Percentiles rank a stretch among this genome's conserved stretches.
Evolutionary conservation across 2,329 filamentous ascomycete species (phyloP).

Genomic region (Fusarium cyanostomum): DNA sequence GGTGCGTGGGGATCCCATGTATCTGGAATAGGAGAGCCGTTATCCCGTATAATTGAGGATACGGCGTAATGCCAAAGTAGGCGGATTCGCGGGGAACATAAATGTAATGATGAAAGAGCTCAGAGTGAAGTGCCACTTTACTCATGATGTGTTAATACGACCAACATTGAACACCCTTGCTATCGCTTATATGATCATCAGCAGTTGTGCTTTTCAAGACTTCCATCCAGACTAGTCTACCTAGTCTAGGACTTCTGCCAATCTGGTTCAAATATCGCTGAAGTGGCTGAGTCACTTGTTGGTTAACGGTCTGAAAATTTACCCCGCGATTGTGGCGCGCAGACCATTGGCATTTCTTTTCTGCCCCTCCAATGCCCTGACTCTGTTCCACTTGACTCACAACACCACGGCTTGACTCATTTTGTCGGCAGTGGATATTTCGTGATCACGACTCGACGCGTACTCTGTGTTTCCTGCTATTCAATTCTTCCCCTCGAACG

Average conservation of each 20-base stretch:
- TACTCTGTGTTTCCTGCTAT: slow-evolving; percentile 22
- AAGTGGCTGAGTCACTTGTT: slow-evolving; percentile 32
- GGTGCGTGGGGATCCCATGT: slow-evolving; percentile 60
- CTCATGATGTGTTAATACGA: slow-evolving; percentile 48
- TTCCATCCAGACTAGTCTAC: no score
- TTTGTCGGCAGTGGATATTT: slow-evolving; percentile 31
- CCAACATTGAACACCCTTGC: slow-evolving; percentile 17
- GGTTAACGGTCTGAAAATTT: slow-evolving; percentile 35
- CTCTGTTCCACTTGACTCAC: slow-evolving; percentile 41
- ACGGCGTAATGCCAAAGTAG: slow-evolving; percentile 11
- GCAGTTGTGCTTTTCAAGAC: not conserved
- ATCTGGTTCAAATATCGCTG: not conserved
- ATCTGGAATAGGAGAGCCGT: slow-evolving; percentile 55
- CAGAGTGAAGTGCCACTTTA: slow-evolving; percentile 35
- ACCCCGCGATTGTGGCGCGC: slow-evolving; percentile 46
- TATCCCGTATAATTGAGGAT: not conserved
- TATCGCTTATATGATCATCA: not conserved
- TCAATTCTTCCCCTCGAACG: slow-evolving; percentile 5
- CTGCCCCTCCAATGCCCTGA: slow-evolving; percentile 47
- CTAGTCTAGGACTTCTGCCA: no score
- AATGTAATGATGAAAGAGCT: slow-evolving; percentile 46
- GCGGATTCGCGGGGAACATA: slow-evolving; percentile 18
- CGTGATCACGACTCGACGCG: slow-evolving; percentile 16
- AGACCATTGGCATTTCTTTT: slow-evolving; percentile 31
- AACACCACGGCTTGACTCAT: slow-evolving; percentile 36